A percentile compares a stretch with the other conserved stretches of the same genome.
These are phyloP conservation scores for Dissophora ornata DNA, from an alignment of 192 early-diverging fungal species.

Conservation along the genomic window DNA sequence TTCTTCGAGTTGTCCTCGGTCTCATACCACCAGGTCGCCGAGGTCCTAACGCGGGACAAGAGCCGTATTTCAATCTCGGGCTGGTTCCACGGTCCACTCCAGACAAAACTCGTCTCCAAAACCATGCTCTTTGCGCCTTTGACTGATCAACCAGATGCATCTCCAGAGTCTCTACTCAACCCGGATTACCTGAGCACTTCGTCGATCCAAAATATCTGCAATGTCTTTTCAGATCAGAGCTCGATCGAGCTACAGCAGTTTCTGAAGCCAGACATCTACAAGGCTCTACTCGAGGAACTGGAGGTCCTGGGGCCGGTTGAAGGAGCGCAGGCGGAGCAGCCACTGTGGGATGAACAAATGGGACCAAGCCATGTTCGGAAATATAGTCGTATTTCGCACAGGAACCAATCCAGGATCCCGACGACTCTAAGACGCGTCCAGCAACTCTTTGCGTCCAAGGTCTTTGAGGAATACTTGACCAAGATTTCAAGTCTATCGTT, in stretches of 20 bases:
- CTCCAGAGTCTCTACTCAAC: constrained; percentile 58
- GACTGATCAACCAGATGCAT: background rate
- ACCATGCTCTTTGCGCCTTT: constrained; percentile 24
- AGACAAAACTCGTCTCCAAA: constrained; percentile 51
- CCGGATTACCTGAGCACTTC: constrained; percentile 56
- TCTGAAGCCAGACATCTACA: constrained; percentile 49
- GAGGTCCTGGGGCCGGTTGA: constrained; percentile 25
- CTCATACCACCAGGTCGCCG: constrained; percentile 73
- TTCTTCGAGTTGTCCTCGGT: constrained; percentile 70
- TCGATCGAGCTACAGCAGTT: constrained; percentile 56
- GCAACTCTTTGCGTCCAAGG: constrained; percentile 42
- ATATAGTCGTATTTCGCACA: constrained; percentile 55
- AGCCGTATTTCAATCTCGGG: constrained; percentile 72
- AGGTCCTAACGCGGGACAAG: constrained; percentile 51
- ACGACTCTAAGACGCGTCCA: constrained; percentile 22
- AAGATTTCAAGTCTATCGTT: constrained; percentile 37
- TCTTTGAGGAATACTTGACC: constrained; percentile 43
- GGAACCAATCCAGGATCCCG: constrained; percentile 13
- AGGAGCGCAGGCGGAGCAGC: constrained; percentile 8
- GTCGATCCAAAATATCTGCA: constrained; percentile 52
- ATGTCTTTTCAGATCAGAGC: constrained; percentile 58
- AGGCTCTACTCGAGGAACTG: constrained; percentile 39
- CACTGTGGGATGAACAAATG: constrained; percentile 33
- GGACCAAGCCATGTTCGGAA: constrained; percentile 63
- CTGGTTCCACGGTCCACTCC: constrained; percentile 72